phyloP scores from a whole-genome alignment of 192 early-diverging fungal genomes.

The Phlyctochytrium arcticum region DNA sequence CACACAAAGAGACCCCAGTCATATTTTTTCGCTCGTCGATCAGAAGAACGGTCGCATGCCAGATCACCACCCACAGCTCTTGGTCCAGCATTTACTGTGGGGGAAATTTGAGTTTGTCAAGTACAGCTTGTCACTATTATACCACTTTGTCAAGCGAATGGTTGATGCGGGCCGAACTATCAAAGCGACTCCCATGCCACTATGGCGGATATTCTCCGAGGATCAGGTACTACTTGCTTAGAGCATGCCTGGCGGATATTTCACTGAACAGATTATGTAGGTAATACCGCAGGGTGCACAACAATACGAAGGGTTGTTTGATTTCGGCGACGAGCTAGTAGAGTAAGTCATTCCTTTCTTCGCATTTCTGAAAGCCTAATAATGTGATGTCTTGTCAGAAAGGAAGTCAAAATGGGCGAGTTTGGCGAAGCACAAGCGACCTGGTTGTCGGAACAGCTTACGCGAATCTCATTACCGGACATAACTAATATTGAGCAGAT shows the following conservation, averaged over 20 bases:
- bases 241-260: not conserved
- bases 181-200: conserved; percentile 54
- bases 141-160: conserved; percentile 57
- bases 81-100: conserved; percentile 71
- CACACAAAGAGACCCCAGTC: conserved; percentile 9
- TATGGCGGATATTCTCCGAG: conserved; percentile 53
- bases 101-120: conserved; percentile 65
- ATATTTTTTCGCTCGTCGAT: conserved; percentile 22
- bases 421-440: conserved; percentile 37
- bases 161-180: conserved; percentile 45
- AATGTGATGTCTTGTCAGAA: no score
- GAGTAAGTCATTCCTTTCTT: no score
- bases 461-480: conserved; percentile 50
- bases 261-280: conserved; percentile 4
- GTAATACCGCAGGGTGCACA: not conserved
- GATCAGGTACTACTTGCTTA: conserved; percentile 37
- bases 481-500: conserved; percentile 68
- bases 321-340: conserved; percentile 45
- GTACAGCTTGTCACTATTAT: conserved; percentile 58
- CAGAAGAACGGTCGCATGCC: conserved; percentile 56
- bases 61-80: conserved; percentile 67
- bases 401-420: conserved; percentile 23
- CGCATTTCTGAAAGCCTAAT: no score
- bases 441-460: conserved; percentile 57
- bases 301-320: conserved; percentile 57